These are phyloP conservation scores for Hypholoma fasciculare DNA, from an alignment of 768 basidiomycete genomes.

Conservation along the genomic window DNA sequence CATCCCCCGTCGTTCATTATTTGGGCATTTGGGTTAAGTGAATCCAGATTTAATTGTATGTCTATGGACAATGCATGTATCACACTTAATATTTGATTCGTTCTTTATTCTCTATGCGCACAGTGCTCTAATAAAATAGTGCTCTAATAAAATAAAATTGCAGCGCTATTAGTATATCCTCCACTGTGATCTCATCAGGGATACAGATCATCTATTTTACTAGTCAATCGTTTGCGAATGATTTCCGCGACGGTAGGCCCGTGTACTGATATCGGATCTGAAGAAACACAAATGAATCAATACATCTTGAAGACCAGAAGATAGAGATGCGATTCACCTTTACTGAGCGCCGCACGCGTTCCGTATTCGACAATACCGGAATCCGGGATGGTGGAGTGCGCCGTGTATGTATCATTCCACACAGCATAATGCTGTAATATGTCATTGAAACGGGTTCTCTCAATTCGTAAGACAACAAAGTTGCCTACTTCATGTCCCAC, in stretches of 20 bases:
- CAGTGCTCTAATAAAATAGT: too few relatives aligned
- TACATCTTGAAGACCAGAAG: not conserved
- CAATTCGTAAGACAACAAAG: not conserved
- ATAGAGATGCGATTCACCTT: not conserved
- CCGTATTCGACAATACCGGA: constrained; percentile 11
- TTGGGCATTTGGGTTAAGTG: not conserved
- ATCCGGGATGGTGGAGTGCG: constrained; percentile 15
- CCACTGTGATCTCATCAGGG: not conserved
- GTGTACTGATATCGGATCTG: constrained; percentile 55
- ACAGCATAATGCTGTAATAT: constrained; percentile 17
- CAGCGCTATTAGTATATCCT: too few relatives aligned
- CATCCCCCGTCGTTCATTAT: too few relatives aligned
- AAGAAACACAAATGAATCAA: not conserved
- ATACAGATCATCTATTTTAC: not conserved
- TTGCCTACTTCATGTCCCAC: constrained; percentile 38
- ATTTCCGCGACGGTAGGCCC: constrained; percentile 55
- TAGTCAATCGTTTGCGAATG: constrained; percentile 55
- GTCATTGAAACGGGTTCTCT: too few relatives aligned
- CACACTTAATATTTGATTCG: too few relatives aligned
- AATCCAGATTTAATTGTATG: not conserved
- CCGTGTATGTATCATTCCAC: constrained; percentile 19
- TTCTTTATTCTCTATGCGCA: too few relatives aligned
- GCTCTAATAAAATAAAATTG: too few relatives aligned
- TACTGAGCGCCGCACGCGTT: constrained; percentile 9
- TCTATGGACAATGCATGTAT: too few relatives aligned